Percentiles rank a stretch among this genome's conserved stretches.
Conservation (phyloP, 768 basidiomycete genomes). For the Hortiboletus flavorubellus region DNA sequence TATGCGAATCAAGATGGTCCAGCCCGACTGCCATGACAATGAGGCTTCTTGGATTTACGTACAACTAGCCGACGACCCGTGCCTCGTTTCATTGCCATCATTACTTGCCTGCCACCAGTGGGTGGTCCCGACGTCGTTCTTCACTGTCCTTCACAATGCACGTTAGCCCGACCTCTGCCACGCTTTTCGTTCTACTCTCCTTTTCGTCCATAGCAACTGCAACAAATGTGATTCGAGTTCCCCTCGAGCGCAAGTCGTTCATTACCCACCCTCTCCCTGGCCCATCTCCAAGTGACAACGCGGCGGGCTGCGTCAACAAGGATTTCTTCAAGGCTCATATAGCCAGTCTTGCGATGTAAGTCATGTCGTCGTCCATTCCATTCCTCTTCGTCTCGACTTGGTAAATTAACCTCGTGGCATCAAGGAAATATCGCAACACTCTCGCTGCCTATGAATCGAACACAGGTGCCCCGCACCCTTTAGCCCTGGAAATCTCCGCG, state of each 20-base stretch:
- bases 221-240: constrained; percentile 13
- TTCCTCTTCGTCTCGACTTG: not conserved
- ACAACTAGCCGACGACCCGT: not conserved
- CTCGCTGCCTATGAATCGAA: constrained; percentile 44
- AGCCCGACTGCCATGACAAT: not conserved
- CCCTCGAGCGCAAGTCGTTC: constrained; percentile 22
- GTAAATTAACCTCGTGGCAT: not conserved
- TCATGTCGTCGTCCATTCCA: not conserved
- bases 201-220: constrained; percentile 13
- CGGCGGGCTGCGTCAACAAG: constrained; percentile 1
- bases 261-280: not conserved
- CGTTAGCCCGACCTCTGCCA: constrained; percentile 4
- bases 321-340: constrained; percentile 18
- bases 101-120: not conserved
- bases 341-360: constrained; percentile 18
- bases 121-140: not conserved
- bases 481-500: constrained; percentile 13
- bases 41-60: not conserved
- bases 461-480: constrained; percentile 40
- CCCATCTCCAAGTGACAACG: not conserved
- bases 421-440: constrained; percentile 43
- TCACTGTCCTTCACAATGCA: constrained; percentile 19
- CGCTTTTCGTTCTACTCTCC: constrained; percentile 16
- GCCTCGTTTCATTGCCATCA: not conserved
- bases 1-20: not conserved